Conservation (phyloP, 2,329 filamentous ascomycete genomes). For the Ceratocystis eucalypticola region DNA sequence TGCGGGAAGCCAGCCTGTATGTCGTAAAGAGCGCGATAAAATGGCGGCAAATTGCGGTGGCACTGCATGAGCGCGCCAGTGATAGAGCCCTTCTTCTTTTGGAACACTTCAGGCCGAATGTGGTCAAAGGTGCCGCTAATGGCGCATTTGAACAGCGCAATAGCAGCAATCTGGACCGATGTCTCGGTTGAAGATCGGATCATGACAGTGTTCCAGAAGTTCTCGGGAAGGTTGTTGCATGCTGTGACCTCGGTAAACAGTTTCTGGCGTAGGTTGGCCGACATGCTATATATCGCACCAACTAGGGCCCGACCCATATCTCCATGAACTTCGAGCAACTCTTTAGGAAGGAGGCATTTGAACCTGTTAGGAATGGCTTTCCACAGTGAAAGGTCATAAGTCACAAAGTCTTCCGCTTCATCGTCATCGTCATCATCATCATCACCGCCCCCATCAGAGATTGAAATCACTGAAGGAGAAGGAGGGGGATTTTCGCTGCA, state of each 20-base stretch:
- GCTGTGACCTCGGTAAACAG: conserved; percentile 4
- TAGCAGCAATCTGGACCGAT: conserved; percentile 8
- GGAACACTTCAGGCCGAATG: not conserved
- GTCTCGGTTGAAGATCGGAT: not conserved
- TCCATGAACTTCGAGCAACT: not conserved
- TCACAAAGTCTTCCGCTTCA: conserved; percentile 17
- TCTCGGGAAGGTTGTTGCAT: not conserved
- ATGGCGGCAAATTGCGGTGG: not conserved
- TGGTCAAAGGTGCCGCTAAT: not conserved
- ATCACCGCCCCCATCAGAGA: conserved; percentile 20
- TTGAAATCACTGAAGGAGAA: conserved; percentile 22
- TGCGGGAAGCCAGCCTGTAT: conserved; percentile 10
- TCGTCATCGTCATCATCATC: conserved; percentile 22
- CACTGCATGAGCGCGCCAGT: not conserved
- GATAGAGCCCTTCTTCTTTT: conserved; percentile 1
- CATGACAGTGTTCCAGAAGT: conserved; percentile 12
- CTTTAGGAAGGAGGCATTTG: conserved; percentile 9
- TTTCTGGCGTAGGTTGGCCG: conserved; percentile 1
- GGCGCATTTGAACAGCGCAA: conserved; percentile 7
- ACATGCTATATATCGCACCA: conserved; percentile 11
- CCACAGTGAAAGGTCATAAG: conserved; percentile 13
- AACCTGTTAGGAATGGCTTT: conserved; percentile 9
- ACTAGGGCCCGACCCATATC: conserved; percentile 7
- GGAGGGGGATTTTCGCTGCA: conserved; percentile 18
- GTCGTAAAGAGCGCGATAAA: conserved; percentile 9